Evolutionary conservation across 192 early-diverging fungal genomes (phyloP).

Genomic region (Ambispora gerdemannii): DNA sequence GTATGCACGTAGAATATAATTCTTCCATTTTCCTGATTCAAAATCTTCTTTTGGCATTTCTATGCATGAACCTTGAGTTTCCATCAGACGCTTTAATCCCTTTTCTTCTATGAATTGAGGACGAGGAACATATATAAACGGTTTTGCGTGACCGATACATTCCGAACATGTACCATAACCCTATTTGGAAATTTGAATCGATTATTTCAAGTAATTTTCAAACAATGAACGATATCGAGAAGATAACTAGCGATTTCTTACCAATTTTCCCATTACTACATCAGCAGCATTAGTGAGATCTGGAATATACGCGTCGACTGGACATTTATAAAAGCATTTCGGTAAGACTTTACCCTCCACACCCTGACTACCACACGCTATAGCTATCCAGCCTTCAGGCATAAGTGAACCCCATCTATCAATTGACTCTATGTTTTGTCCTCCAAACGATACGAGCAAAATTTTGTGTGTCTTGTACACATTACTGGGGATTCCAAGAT

Average conservation of each 20-base stretch:
- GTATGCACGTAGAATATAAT: constrained; percentile 44
- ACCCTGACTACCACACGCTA: constrained; percentile 49
- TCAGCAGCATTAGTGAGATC: constrained; percentile 58
- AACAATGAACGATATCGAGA: constrained; percentile 3
- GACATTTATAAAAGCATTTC: constrained; percentile 46
- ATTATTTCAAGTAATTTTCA: constrained; percentile 1
- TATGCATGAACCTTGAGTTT: constrained; percentile 50
- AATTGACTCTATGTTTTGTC: constrained; percentile 43
- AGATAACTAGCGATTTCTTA: constrained; percentile 23
- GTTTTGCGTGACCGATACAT: constrained; percentile 55
- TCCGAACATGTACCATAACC: constrained; percentile 65
- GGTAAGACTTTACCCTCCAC: constrained; percentile 41
- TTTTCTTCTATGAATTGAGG: constrained; percentile 61
- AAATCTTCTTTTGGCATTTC: constrained; percentile 54
- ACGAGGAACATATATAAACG: constrained; percentile 58
- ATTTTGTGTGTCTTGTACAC: constrained; percentile 49
- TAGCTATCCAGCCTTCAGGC: constrained; percentile 55
- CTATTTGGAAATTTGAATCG: constrained; percentile 24
- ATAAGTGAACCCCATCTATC: constrained; percentile 51
- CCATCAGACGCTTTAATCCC: constrained; percentile 54
- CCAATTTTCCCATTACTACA: constrained; percentile 59
- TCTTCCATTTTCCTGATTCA: constrained; percentile 53
- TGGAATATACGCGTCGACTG: constrained; percentile 57
- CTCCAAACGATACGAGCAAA: constrained; percentile 53
- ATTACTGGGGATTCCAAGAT: constrained; percentile 44